Percentiles rank a stretch among this genome's conserved stretches.
These are phyloP conservation scores for Colletotrichum sp. DNA, from an alignment of 2,329 filamentous ascomycete genomes.

Conservation along the genomic window DNA sequence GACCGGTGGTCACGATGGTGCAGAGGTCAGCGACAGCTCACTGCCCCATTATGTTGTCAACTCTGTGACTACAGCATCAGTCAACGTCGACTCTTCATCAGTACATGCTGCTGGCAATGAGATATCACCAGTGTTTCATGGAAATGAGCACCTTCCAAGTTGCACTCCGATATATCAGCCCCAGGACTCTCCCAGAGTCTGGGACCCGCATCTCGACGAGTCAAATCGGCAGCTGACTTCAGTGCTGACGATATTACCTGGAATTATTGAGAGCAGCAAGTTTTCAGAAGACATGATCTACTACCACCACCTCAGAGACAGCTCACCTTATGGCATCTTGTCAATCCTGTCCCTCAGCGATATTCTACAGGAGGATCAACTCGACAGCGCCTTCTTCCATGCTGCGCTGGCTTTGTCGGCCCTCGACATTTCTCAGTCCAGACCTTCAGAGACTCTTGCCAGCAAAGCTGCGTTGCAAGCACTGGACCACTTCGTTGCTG, in stretches of 20 bases:
- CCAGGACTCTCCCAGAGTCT: not conserved
- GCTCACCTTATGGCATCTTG: not conserved
- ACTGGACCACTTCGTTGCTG: conserved; percentile 1
- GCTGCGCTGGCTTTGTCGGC: not conserved
- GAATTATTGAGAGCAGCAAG: not conserved
- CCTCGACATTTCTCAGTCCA: not conserved
- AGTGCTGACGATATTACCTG: not conserved
- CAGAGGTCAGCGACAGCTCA: not conserved
- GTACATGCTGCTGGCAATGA: not conserved
- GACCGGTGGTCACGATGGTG: rapidly evolving
- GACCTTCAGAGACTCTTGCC: not conserved
- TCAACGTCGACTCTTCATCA: not conserved
- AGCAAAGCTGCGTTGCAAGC: not conserved
- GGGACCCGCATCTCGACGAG: not conserved
- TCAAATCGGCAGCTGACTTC: not conserved
- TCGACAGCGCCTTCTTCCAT: conserved; percentile 1
- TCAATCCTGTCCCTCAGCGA: not conserved
- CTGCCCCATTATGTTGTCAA: not conserved
- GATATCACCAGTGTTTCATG: not conserved
- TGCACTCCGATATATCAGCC: not conserved
- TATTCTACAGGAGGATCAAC: not conserved
- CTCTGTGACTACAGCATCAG: not conserved
- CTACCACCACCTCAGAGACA: not conserved
- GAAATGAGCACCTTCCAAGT: not conserved
- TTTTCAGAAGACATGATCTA: conserved; percentile 6